Evolutionary conservation across 225 moss, liverwort and hornwort species (phyloP), one percentile per base, ranked within the genome.

Genomic region (Pleurozium schreberi): DNA sequence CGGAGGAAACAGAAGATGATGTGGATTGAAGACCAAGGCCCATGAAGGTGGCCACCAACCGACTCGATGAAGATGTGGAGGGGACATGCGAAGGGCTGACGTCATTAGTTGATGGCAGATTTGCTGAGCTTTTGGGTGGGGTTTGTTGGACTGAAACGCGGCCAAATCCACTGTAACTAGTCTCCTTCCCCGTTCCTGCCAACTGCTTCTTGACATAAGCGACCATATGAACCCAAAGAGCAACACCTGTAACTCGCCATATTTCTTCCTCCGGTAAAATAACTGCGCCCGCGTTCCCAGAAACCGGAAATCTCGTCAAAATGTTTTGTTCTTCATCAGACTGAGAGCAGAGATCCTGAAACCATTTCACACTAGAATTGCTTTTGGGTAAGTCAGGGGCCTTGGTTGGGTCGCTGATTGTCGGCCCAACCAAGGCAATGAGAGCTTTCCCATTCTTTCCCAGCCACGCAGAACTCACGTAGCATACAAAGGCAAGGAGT

Each of bases 401-500:
- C 85, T 91, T 92, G 88, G 95, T 90, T 68, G 95, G 92, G 88
- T 99, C 96, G 68, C 68, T 88, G 87, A 97, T 86, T 90, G 96
- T 99, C 42, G 98, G 97, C 47, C 95, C 93, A 90, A 97, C 92
- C 68, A 99, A 94, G 70, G 93, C 90, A 83, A 96, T 85, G 71
- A 99, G 96, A 88, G 95, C 94, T 87, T 89, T 93, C 58, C 95
- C 95, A 91, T 96, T 92, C 87, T 93, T 91, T 59, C 96, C 97
- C 55, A 99, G 91, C 98, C 98, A 99, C 45, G 97, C 98, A 87
- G 97, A 96, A 89, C 97, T 94, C 84, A 99, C 96, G 89, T 93
- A 96, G 86, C 91, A 95, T 68, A 96, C 89, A 90, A 94, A 99
- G 60, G 96, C 95, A 76, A 99, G 83, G 21, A 99, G 94, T 60